Conservation (phyloP, 2,329 filamentous ascomycete genomes). For the Cordyceps cicadae region DNA sequence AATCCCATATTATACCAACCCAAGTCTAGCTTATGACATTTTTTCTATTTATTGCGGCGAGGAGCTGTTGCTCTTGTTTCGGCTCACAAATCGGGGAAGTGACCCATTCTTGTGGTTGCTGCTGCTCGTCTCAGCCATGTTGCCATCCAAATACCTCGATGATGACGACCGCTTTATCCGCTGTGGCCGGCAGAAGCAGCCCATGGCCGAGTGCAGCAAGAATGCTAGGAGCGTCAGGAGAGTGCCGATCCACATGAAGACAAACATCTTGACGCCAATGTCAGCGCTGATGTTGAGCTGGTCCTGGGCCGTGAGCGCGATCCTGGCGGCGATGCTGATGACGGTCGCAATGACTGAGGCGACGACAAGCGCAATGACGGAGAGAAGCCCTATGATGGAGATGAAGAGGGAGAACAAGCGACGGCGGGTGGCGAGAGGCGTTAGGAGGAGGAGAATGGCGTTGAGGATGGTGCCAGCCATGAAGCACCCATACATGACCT, state of each 20-base stretch:
- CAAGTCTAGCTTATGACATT: background rate
- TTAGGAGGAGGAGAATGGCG: slow-evolving; percentile 62
- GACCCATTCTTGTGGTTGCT: background rate
- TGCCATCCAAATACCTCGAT: background rate
- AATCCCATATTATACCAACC: background rate
- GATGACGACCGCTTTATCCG: slow-evolving; percentile 8
- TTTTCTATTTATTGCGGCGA: background rate
- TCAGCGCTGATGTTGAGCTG: slow-evolving; percentile 68
- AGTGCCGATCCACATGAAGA: slow-evolving; percentile 80
- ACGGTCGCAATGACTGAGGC: slow-evolving; percentile 70
- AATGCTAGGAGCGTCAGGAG: slow-evolving; percentile 61
- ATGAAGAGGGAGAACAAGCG: slow-evolving; percentile 60
- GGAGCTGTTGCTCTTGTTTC: background rate
- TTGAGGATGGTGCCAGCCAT: slow-evolving; percentile 61
- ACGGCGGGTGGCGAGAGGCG: slow-evolving; percentile 47
- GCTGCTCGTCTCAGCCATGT: slow-evolving; percentile 5
- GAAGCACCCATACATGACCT: slow-evolving; percentile 88
- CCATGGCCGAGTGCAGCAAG: slow-evolving; percentile 64
- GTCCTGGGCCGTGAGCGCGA: slow-evolving; percentile 61
- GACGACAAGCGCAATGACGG: slow-evolving; percentile 58
- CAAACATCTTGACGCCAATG: slow-evolving; percentile 68
- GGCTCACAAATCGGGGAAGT: slow-evolving; percentile 2
- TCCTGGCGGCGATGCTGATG: slow-evolving; percentile 74
- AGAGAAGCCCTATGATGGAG: slow-evolving; percentile 57
- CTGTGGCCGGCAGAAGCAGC: slow-evolving; percentile 58